A percentile compares a stretch with the other conserved stretches of the same genome.
Conservation (phyloP, 2,329 filamentous ascomycete species). For the Beauveria australis region DNA sequence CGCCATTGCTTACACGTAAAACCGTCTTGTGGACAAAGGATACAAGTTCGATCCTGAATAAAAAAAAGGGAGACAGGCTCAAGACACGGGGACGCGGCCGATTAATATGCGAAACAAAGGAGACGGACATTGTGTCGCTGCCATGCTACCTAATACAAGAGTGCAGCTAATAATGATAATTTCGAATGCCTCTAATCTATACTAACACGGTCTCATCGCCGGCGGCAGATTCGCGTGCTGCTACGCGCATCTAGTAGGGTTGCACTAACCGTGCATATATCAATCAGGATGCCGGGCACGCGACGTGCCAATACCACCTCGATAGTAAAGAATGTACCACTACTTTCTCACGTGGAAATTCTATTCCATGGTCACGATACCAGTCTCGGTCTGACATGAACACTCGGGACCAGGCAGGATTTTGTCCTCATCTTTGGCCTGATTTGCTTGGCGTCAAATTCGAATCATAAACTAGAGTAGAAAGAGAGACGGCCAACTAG, state of each 20-base stretch:
- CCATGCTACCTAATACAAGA: not conserved
- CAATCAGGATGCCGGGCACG: slow-evolving; percentile 5
- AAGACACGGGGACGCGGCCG: not conserved
- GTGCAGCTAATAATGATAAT: not conserved
- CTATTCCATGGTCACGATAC: slow-evolving; percentile 1
- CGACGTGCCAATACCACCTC: not conserved
- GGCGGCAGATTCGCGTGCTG: slow-evolving; percentile 4
- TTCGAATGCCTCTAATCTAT: not conserved
- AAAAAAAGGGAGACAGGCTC: not conserved
- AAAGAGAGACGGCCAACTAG: not conserved
- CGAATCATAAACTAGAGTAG: not conserved
- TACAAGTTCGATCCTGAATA: too few relatives aligned
- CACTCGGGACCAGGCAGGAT: not conserved
- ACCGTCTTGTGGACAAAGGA: not conserved
- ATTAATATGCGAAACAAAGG: not conserved
- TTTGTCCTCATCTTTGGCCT: too few relatives aligned
- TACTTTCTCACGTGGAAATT: slow-evolving; percentile 1
- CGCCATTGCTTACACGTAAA: not conserved
- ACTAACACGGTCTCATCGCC: slow-evolving; percentile 1
- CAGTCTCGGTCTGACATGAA: not conserved
- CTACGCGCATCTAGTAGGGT: slow-evolving; percentile 5
- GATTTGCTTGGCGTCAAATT: too few relatives aligned
- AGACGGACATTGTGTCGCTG: not conserved
- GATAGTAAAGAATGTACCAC: not conserved
- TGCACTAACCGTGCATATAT: not conserved